Evolutionary conservation across 495 filamentous ascomycete genomes (phyloP).

Genomic region (Diplogelasinospora grovesii): DNA sequence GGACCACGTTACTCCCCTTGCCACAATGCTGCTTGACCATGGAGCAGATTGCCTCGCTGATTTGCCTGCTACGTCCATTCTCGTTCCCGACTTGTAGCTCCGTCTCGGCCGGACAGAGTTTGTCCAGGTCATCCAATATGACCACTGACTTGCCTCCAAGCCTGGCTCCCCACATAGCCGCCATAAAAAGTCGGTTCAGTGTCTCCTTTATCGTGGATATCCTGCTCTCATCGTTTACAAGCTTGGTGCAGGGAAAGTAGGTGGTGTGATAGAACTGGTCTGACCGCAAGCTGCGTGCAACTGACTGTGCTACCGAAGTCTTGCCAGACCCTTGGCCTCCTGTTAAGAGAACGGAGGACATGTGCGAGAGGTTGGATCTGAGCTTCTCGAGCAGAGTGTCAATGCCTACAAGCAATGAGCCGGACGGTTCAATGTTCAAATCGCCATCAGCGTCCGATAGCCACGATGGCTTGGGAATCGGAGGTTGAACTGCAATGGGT

Average conservation of each 20-base stretch:
- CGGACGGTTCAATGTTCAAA: constrained; percentile 44
- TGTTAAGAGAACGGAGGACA: constrained; percentile 81
- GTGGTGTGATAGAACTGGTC: constrained; percentile 66
- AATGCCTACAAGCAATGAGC: constrained; percentile 74
- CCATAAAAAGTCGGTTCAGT: constrained; percentile 72
- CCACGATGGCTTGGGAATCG: constrained; percentile 55
- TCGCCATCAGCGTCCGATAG: constrained; percentile 38
- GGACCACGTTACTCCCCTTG: constrained; percentile 65
- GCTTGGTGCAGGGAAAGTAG: constrained; percentile 75
- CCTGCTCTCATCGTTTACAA: constrained; percentile 81
- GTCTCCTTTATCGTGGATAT: constrained; percentile 88
- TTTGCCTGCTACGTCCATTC: constrained; percentile 82
- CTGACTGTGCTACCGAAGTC: constrained; percentile 55
- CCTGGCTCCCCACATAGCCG: constrained; percentile 81
- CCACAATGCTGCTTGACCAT: constrained; percentile 75
- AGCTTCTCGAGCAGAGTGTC: constrained; percentile 67
- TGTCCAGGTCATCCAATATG: constrained; percentile 88
- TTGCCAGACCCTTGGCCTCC: constrained; percentile 89
- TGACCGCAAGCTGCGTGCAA: constrained; percentile 59
- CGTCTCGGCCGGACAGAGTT: constrained; percentile 83
- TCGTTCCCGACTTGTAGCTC: constrained; percentile 88
- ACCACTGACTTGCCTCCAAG: constrained; percentile 76
- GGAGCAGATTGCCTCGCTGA: constrained; percentile 81
- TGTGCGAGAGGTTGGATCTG: constrained; percentile 64
- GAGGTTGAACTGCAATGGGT: constrained; percentile 62